phyloP scores from a whole-genome alignment of 2,329 filamentous ascomycete genomes.

The Orbilia oligospora region DNA sequence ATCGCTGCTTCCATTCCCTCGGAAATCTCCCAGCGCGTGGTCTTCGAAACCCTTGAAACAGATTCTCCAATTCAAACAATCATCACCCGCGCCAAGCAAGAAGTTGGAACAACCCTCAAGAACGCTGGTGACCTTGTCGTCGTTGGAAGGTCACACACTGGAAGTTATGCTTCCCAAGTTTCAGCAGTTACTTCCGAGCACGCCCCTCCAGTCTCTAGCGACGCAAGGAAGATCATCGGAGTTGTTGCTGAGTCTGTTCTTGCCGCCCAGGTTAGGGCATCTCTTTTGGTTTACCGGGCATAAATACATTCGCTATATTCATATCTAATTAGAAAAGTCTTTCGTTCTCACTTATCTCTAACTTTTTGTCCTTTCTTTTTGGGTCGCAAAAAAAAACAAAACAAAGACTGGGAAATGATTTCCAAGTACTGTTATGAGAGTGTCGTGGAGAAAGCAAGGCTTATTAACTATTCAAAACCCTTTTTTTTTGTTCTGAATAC shows the following conservation, averaged over 20 bases:
- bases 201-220: slow-evolving; percentile 65
- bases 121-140: slow-evolving; percentile 81
- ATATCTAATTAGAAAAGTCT: slow-evolving; percentile 19
- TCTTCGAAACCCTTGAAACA: slow-evolving; percentile 69
- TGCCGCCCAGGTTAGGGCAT: slow-evolving; percentile 53
- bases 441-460: background rate
- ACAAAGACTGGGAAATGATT: background rate
- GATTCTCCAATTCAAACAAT: slow-evolving; percentile 63
- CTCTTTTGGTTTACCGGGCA: slow-evolving; percentile 54
- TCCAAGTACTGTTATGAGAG: background rate
- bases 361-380: background rate
- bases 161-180: slow-evolving; percentile 52
- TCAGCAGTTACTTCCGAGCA: slow-evolving; percentile 61
- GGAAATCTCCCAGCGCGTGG: slow-evolving; percentile 71
- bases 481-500: slow-evolving; percentile 4
- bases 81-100: slow-evolving; percentile 70
- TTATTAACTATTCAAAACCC: slow-evolving; percentile 7
- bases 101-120: slow-evolving; percentile 74
- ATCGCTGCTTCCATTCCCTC: slow-evolving; percentile 73
- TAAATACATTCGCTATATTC: slow-evolving; percentile 19
- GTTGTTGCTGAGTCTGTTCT: slow-evolving; percentile 71
- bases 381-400: background rate
- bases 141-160: slow-evolving; percentile 72
- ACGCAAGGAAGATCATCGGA: slow-evolving; percentile 73
- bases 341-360: slow-evolving; percentile 2